phyloP scores from a whole-genome alignment of 352 stramenopile species.

The Elongisporangium senticosum region DNA sequence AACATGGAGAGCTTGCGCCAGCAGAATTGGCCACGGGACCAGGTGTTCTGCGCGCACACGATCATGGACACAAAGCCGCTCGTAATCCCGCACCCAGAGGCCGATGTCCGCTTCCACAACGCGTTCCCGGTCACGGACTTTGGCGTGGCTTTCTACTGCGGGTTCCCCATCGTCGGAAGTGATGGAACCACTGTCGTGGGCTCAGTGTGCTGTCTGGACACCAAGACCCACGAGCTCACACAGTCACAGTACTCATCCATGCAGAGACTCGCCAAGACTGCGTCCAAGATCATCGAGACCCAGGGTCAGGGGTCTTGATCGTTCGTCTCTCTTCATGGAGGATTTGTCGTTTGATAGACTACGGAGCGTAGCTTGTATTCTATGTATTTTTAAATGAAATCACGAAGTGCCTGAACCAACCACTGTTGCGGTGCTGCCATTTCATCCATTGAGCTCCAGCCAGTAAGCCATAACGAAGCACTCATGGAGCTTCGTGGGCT shows the following conservation, averaged over 20 bases:
- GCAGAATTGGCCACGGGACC: conserved; percentile 22
- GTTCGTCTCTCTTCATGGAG: background rate
- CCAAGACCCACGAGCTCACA: conserved; percentile 19
- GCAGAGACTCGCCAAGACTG: conserved; percentile 22
- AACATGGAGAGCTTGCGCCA: conserved; percentile 10
- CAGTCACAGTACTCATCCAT: conserved; percentile 31
- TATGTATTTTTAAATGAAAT: background rate
- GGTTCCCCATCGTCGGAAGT: conserved; percentile 21
- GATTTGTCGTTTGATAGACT: background rate
- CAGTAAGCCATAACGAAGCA: no score
- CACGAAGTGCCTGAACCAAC: background rate
- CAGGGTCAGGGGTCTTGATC: background rate
- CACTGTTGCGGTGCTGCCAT: no score
- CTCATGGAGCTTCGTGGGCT: no score
- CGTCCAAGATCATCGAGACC: conserved; percentile 17
- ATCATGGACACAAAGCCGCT: conserved; percentile 33
- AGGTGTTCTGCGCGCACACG: conserved; percentile 39
- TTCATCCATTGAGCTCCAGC: no score
- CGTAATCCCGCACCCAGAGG: conserved; percentile 27
- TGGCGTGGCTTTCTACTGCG: conserved; percentile 26
- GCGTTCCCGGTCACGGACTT: conserved; percentile 17
- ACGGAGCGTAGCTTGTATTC: background rate
- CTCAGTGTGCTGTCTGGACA: conserved; percentile 29
- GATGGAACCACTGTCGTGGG: conserved; percentile 14
- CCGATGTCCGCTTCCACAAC: conserved; percentile 33